phyloP scores from a whole-genome alignment of 805 yeast genomes.

The Pichia kluyveri region DNA sequence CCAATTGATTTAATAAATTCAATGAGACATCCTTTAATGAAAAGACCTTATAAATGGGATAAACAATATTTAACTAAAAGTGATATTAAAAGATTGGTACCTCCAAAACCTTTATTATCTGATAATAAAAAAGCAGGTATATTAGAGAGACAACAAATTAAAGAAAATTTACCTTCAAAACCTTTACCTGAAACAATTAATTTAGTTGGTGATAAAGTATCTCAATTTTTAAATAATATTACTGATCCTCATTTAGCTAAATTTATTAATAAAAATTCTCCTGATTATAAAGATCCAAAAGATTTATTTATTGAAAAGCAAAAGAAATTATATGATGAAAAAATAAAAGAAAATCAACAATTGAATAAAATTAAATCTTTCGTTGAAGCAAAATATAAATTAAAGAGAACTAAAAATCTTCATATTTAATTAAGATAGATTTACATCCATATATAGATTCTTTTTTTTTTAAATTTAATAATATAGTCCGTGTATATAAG shows the following conservation, averaged over 20 bases:
- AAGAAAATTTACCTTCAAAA: constrained; percentile 32
- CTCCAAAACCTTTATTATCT: constrained; percentile 74
- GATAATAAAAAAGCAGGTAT: constrained; percentile 52
- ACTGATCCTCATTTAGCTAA: constrained; percentile 24
- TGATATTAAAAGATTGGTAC: constrained; percentile 52
- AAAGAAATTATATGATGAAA: constrained; percentile 13
- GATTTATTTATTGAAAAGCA: constrained; percentile 12
- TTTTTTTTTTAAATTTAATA: no score
- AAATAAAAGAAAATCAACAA: constrained; percentile 16
- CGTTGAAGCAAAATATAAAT: constrained; percentile 15
- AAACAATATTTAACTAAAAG: constrained; percentile 42
- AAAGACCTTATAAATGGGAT: constrained; percentile 46
- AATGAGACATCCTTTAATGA: constrained; percentile 70
- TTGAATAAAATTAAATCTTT: constrained; percentile 13
- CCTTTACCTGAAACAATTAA: constrained; percentile 35
- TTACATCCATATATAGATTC: no score
- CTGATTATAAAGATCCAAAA: constrained; percentile 15
- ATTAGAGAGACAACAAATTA: constrained; percentile 41
- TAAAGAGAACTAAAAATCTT: constrained; percentile 12
- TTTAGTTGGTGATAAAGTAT: constrained; percentile 34
- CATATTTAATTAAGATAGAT: not conserved
- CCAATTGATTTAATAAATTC: constrained; percentile 55
- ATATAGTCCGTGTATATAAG: no score
- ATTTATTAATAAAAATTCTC: constrained; percentile 21
- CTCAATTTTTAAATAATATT: constrained; percentile 26